Evolutionary conservation across 768 basidiomycete species (phyloP).

Genomic region (Clitopilus hobsonii): DNA sequence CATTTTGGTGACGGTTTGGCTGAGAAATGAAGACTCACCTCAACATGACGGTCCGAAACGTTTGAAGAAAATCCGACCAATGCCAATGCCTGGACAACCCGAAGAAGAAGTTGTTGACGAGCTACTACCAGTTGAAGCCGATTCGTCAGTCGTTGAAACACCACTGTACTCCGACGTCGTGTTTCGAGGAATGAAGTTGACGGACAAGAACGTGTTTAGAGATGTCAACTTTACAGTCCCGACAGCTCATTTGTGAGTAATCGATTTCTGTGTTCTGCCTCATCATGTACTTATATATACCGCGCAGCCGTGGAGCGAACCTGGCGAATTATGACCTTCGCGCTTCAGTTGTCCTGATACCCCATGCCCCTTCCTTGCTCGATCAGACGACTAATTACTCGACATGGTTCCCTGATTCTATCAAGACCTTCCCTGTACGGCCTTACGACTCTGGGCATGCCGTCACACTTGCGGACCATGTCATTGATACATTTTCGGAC

Average conservation of each 20-base stretch:
- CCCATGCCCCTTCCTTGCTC: conserved; percentile 23
- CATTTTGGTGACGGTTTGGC: conserved; percentile 16
- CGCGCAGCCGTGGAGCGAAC: conserved; percentile 15
- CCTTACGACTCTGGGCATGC: conserved; percentile 5
- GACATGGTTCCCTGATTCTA: conserved; percentile 22
- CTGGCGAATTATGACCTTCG: conserved; percentile 28
- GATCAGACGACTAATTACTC: conserved; percentile 24
- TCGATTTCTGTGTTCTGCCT: neutral
- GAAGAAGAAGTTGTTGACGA: conserved; percentile 1
- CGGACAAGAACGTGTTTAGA: conserved; percentile 17
- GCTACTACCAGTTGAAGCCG: conserved; percentile 7
- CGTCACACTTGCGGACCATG: conserved; percentile 18
- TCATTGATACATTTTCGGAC: conserved; percentile 28
- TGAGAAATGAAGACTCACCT: conserved; percentile 4
- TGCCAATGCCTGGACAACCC: neutral
- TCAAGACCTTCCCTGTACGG: conserved; percentile 20
- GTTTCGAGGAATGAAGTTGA: conserved; percentile 20
- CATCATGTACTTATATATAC: neutral
- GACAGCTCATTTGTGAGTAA: conserved; percentile 25
- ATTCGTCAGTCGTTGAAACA: conserved; percentile 5
- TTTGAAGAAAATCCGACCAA: neutral
- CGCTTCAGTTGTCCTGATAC: conserved; percentile 31
- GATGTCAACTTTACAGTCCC: conserved; percentile 23
- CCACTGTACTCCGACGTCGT: conserved; percentile 22
- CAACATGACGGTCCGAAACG: neutral